Evolutionary conservation across 345 rosid genomes (phyloP), one percentile per base, ranked within the genome.

Genomic region (Dipteronia dyeriana): DNA sequence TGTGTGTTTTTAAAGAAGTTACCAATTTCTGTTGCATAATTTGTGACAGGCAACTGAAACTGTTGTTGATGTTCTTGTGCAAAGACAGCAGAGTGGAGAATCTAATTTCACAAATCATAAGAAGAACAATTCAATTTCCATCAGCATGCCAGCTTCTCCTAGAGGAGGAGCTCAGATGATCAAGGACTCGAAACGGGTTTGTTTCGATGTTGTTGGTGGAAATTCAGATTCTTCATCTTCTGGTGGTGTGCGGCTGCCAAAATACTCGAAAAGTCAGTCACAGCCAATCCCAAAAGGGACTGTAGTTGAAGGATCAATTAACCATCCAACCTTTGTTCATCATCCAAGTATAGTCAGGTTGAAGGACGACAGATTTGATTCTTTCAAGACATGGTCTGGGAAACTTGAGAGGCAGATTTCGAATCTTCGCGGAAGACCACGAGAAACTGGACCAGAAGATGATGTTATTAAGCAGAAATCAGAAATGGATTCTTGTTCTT

Each of bases 331-430:
- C 43, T 71, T 84, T 14, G n/a, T 77, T 7, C 77, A 78, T 56
- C 79, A 81, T 85, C 86, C 88, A 23, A 68, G 76, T 62, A 66
- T 73, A 19, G 81, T 20, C 22, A 84, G 80, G 74, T 77, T 80
- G 51, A 90, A 74, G 78, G 97, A 93, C 77, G 87, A 74, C 31
- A 82, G 97, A 69, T 93, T 66, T 78, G 94, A 95, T 82, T 83
- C 97, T 5, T 93, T 95, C 88, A 93, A 92, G 73, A 95, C 98
- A 22, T 90, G 94, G 93, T 93, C 98, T 0, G 97, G 95, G 70
- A 91, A 78, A 79, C 87, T 95, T 10, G 97, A 95, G 86, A 87
- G 94, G 78, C 95, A 93, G 84, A 59, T 93, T 26, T 75, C 97
- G 1, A 84, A 80, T 77, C 71, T 95, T 39, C 91, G 91, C 0